Evolutionary conservation across 164 flowering plant genomes (phyloP).

Genomic region (Kingdonia uniflora): DNA sequence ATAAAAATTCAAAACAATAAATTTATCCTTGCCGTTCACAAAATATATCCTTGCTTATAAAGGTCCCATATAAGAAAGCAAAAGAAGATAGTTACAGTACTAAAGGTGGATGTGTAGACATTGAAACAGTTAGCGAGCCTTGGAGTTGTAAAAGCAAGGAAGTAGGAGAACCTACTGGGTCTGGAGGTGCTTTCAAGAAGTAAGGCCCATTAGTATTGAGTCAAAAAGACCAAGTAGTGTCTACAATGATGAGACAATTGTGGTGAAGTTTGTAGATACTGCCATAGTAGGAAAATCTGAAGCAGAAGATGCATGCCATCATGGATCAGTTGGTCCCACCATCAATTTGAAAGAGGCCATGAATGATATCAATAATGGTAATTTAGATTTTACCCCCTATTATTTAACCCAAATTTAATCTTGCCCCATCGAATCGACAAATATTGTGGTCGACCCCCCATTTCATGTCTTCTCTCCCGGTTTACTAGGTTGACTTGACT

Average conservation of each 20-base stretch:
- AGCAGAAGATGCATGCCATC: conserved; percentile 89
- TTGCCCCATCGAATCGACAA: no score
- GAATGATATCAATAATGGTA: conserved; percentile 77
- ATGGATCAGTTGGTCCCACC: conserved; percentile 93
- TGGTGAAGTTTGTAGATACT: conserved; percentile 58
- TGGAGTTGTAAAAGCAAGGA: neutral
- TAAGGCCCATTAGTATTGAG: conserved; percentile 7
- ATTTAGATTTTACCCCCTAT: no score
- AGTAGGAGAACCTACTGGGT: conserved; percentile 1
- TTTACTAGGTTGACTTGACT: no score
- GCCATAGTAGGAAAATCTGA: conserved; percentile 71
- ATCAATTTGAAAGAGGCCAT: no score
- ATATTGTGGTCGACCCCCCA: no score
- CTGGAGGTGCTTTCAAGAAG: conserved; percentile 7
- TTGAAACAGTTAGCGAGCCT: neutral
- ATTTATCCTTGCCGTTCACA: no score
- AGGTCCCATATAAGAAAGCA: no score
- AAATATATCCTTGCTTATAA: no score
- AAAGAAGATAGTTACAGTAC: conserved; percentile 9
- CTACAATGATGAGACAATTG: conserved; percentile 53
- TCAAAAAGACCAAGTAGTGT: conserved; percentile 13
- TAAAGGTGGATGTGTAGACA: neutral
- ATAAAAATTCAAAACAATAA: no score
- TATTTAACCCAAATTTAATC: no score
- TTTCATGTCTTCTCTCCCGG: no score